Evolutionary conservation across 2,329 filamentous ascomycete genomes (phyloP).

Genomic region (Nannizziopsis barbatae): DNA sequence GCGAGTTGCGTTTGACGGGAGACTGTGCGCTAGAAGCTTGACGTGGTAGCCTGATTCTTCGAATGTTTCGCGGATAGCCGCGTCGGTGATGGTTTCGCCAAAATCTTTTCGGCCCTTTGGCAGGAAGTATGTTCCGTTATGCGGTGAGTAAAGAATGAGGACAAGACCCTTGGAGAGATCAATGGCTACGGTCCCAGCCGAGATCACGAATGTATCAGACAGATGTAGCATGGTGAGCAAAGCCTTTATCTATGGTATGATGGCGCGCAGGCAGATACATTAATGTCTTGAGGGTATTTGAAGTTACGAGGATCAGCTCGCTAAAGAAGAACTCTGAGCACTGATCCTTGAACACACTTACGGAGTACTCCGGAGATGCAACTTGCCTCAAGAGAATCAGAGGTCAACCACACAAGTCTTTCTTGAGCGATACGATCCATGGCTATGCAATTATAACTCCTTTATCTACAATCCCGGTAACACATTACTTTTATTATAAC

Average conservation of each 20-base stretch:
- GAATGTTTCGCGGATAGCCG: constrained; percentile 22
- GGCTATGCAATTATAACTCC: too few species aligned
- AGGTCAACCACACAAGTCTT: too few species aligned
- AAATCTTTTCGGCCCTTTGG: constrained; percentile 22
- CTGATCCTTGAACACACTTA: neutral
- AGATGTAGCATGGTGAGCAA: constrained; percentile 7
- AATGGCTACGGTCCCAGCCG: constrained; percentile 16
- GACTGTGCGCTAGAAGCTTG: neutral
- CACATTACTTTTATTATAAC: too few species aligned
- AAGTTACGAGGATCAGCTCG: neutral
- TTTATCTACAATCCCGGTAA: too few species aligned
- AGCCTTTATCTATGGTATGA: neutral
- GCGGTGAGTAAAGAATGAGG: constrained; percentile 2
- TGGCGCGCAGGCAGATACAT: neutral
- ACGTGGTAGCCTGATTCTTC: constrained; percentile 18
- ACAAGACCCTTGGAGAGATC: constrained; percentile 15
- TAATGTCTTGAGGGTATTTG: neutral
- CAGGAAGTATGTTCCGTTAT: constrained; percentile 14
- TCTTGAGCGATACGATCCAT: too few species aligned
- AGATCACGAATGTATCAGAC: constrained; percentile 15
- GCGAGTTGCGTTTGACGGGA: constrained; percentile 4
- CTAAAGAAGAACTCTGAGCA: neutral
- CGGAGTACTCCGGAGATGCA: too few species aligned
- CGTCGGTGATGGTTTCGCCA: constrained; percentile 17
- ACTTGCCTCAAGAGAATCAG: too few species aligned